Base-by-base conservation (phyloP, 192 early-diverging fungal species). In the Entomortierella chlamydospora region DNA sequence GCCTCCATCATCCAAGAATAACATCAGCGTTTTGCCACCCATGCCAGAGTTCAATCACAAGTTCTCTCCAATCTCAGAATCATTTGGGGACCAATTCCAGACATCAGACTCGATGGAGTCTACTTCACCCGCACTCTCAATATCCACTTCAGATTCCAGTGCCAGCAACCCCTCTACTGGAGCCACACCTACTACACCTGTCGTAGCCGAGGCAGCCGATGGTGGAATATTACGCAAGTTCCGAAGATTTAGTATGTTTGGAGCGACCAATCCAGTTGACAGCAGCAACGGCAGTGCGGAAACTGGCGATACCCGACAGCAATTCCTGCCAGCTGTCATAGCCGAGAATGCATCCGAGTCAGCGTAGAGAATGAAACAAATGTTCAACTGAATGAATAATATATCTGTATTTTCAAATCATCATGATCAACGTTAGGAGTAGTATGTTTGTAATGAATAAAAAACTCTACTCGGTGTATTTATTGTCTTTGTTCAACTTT, bases 41-140 rank as follows among this genome's bases (percentile, higher is more conserved):
- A 74, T 68, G 59, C 64, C 73, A 1, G 73, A 76, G 37, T 34
- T 58, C 12, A 23, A 17, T 20, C 8, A 54, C 26, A 6, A 9
- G 52, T 54, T 54, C 20, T 47, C 45, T 47, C 45, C 45, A 12
- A 47, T 47, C 45, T 12, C 5, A 47, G 45, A 47, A 17, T 20
- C 15, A 20, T 15, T 15, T 12, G 45, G 4, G 2, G 4, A 4
- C 20, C 45, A 4, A 47, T 12, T 37, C 4, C 10, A 10, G 15
- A 4, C 2, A 47, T 47, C 45, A 47, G 20, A 47, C 20, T 47
- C 45, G 15, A 47, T 47, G 45, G 20, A 47, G 2, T 47, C 12
- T 17, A 15, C 15, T 20, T 47, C 45, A 47, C 45, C 45, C 15
- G 45, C 45, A 47, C 45, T 47, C 8, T 47, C 45, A 47, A 47